Evolutionary conservation across 352 stramenopile genomes (phyloP).

Genomic region (Phytophthora lateralis): DNA sequence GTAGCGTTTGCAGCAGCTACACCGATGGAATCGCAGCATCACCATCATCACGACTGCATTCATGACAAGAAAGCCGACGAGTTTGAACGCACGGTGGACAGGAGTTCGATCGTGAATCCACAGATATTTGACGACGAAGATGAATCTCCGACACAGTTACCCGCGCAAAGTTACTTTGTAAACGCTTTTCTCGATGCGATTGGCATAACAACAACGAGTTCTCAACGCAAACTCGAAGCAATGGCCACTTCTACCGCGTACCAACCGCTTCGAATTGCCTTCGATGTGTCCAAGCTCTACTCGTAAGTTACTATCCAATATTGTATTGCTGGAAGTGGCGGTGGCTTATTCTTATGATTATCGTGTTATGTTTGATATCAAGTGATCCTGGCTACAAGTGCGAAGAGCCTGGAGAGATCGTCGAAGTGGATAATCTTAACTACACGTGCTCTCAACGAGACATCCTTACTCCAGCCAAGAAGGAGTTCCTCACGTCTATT

Average conservation of each 20-base stretch:
- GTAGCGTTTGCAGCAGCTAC: neutral
- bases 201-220: conserved; percentile 26
- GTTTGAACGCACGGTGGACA: conserved; percentile 55
- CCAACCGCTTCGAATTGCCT: conserved; percentile 77
- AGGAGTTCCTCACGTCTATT: conserved; percentile 70
- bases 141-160: conserved; percentile 8
- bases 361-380: neutral
- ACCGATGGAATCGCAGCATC: neutral
- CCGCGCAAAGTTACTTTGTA: conserved; percentile 27
- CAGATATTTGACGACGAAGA: conserved; percentile 37
- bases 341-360: neutral
- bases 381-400: conserved; percentile 76
- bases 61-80: conserved; percentile 67
- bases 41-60: conserved; percentile 64
- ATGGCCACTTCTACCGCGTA: conserved; percentile 37
- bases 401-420: conserved; percentile 46
- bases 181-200: conserved; percentile 53
- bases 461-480: conserved; percentile 68
- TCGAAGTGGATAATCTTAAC: conserved; percentile 49
- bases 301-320: conserved; percentile 32
- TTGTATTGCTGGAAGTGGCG: neutral
- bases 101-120: conserved; percentile 33
- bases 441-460: conserved; percentile 64
- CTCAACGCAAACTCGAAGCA: conserved; percentile 39
- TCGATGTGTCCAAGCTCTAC: conserved; percentile 76